phyloP scores from a whole-genome alignment of 2,329 filamentous ascomycete species.

The Botryosphaeria dothidea region DNA sequence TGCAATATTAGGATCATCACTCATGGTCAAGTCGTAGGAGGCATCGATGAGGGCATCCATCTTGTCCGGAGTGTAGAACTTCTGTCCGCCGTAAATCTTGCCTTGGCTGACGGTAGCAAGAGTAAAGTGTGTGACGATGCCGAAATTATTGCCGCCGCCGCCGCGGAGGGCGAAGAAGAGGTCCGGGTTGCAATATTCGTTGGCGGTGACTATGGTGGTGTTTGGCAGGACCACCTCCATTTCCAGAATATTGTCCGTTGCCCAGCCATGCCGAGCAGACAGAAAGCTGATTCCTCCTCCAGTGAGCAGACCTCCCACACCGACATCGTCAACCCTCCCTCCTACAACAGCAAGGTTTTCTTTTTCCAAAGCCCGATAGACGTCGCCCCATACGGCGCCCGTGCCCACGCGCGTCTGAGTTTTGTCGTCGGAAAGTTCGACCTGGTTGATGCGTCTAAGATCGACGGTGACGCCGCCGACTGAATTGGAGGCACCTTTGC shows the following conservation, averaged over 20 bases:
- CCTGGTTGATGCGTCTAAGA: conserved; percentile 26
- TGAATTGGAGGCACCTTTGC: conserved; percentile 27
- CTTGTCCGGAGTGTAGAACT: conserved; percentile 28
- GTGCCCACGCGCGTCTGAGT: conserved; percentile 24
- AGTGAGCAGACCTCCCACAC: conserved; percentile 19
- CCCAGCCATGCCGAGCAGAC: conserved; percentile 3
- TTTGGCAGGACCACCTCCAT: conserved; percentile 8
- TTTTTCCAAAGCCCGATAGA: conserved; percentile 22
- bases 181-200: conserved; percentile 22
- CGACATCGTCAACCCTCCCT: conserved; percentile 19
- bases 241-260: not conserved
- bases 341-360: conserved; percentile 17
- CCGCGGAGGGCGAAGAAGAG: conserved; percentile 41
- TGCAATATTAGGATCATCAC: conserved; percentile 23
- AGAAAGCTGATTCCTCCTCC: conserved; percentile 21
- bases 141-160: conserved; percentile 39
- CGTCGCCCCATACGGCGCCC: conserved; percentile 15
- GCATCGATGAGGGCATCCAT: conserved; percentile 26
- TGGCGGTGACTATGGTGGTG: conserved; percentile 14
- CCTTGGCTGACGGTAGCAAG: conserved; percentile 18
- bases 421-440: not conserved
- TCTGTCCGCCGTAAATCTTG: conserved; percentile 39
- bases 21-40: conserved; percentile 24
- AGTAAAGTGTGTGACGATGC: conserved; percentile 38
- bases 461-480: conserved; percentile 35